A percentile compares a stretch with the other conserved stretches of the same genome.
Evolutionary conservation across 1,284 basidiomycete genomes (phyloP).

Genomic region (Malassezia brasiliensis): DNA sequence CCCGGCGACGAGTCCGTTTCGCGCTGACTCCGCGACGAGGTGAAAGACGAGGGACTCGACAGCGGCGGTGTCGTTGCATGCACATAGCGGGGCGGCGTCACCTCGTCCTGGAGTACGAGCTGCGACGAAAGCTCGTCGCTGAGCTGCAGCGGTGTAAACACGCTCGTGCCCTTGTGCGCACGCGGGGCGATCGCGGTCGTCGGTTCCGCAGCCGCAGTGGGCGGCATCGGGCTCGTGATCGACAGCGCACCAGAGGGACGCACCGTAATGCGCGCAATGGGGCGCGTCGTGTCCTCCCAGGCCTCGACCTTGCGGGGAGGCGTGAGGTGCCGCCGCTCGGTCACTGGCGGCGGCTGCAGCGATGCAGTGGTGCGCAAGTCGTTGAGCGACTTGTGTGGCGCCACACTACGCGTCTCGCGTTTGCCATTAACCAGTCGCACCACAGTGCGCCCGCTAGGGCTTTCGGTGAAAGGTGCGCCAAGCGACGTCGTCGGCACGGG

Average conservation of each 20-base stretch:
- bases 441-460: neutral
- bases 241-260: neutral
- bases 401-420: neutral
- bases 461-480: constrained; percentile 11
- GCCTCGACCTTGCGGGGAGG: neutral
- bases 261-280: neutral
- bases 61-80: constrained; percentile 12
- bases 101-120: neutral
- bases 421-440: neutral
- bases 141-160: constrained; percentile 17
- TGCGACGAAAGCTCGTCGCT: constrained; percentile 5
- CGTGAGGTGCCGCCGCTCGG: neutral
- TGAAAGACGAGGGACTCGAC: constrained; percentile 15
- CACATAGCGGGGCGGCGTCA: neutral
- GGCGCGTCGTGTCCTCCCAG: neutral
- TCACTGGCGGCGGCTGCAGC: neutral
- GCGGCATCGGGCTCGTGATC: neutral
- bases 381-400: constrained; percentile 1
- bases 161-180: constrained; percentile 14
- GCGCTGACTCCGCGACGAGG: constrained; percentile 6
- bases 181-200: neutral
- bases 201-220: neutral
- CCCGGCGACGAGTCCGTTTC: constrained; percentile 2
- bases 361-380: neutral
- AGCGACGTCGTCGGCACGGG: neutral